Conservation (phyloP, 2,329 filamentous ascomycete species). For the Sphaerulina vaccinii region DNA sequence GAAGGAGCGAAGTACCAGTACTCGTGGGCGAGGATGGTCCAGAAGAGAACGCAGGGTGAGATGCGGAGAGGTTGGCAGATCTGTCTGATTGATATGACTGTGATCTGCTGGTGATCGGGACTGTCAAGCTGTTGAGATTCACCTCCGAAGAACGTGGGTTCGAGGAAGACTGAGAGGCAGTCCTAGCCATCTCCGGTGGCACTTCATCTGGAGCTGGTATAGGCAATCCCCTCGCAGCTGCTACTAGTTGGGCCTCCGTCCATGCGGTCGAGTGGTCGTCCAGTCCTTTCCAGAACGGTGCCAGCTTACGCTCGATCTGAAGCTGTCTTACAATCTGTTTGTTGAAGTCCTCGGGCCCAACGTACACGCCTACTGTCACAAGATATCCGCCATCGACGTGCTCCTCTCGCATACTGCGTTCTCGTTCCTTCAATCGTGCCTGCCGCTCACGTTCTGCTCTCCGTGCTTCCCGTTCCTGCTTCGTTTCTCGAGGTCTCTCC, state of each 20-base stretch:
- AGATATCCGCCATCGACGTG: slow-evolving; percentile 91
- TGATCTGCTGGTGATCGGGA: slow-evolving; percentile 75
- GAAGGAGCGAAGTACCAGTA: slow-evolving; percentile 60
- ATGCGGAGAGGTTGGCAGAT: slow-evolving; percentile 57
- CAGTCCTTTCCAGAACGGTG: slow-evolving; percentile 92
- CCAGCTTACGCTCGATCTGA: slow-evolving; percentile 90
- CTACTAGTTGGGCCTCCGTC: slow-evolving; percentile 94
- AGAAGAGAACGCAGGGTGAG: slow-evolving; percentile 61
- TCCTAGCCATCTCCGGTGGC: slow-evolving; percentile 64
- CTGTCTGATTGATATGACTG: slow-evolving; percentile 76
- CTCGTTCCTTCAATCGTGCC: slow-evolving; percentile 75
- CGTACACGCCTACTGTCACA: slow-evolving; percentile 92
- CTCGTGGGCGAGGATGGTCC: slow-evolving; percentile 46
- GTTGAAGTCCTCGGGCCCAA: slow-evolving; percentile 87
- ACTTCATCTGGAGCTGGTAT: slow-evolving; percentile 83
- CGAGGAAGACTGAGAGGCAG: slow-evolving; percentile 34
- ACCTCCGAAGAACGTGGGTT: slow-evolving; percentile 55
- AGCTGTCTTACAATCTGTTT: slow-evolving; percentile 84
- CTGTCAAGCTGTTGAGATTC: slow-evolving; percentile 69
- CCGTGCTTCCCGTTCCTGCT: slow-evolving; percentile 84
- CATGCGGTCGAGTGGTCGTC: slow-evolving; percentile 85
- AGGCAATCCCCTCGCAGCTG: slow-evolving; percentile 77
- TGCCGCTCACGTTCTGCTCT: slow-evolving; percentile 78
- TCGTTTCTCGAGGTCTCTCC: slow-evolving; percentile 75
- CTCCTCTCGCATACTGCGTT: slow-evolving; percentile 86